A percentile compares a stretch with the other conserved stretches of the same genome.
Conservation (phyloP, 306 rosid species). For the Lupinus albus region DNA sequence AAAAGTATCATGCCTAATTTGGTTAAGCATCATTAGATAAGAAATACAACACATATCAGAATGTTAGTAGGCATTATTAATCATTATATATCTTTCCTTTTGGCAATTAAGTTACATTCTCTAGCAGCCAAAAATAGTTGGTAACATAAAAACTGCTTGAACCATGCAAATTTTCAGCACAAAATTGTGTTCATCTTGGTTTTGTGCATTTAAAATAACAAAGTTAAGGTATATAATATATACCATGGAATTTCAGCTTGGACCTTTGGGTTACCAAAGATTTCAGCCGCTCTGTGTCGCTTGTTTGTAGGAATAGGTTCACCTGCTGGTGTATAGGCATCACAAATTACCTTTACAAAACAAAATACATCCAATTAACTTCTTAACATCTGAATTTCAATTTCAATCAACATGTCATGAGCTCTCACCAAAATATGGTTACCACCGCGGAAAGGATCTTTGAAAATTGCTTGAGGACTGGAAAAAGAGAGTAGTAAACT, state of each 20-base stretch:
- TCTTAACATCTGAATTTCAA: constrained; percentile 34
- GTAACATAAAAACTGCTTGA: neutral
- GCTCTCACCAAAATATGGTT: constrained; percentile 89
- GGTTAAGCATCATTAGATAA: constrained; percentile 1
- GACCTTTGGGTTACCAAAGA: constrained; percentile 80
- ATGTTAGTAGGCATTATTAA: constrained; percentile 9
- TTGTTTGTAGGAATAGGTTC: constrained; percentile 98
- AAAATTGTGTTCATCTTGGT: constrained; percentile 17
- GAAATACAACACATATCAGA: constrained; percentile 5
- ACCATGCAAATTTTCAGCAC: constrained; percentile 17
- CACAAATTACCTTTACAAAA: constrained; percentile 78
- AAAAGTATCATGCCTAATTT: constrained; percentile 11
- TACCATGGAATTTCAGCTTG: constrained; percentile 85
- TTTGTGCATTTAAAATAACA: neutral
- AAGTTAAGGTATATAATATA: constrained; percentile 25
- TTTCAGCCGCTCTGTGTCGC: constrained; percentile 82
- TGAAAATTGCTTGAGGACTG: constrained; percentile 97
- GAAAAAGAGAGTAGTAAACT: constrained; percentile 28
- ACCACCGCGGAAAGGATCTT: constrained; percentile 97
- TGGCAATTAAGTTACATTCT: neutral
- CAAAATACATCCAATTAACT: constrained; percentile 34
- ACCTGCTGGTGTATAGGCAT: constrained; percentile 84
- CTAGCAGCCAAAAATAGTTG: constrained; percentile 1
- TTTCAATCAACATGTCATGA: constrained; percentile 34
- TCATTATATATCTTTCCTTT: neutral